These are phyloP conservation scores for Pythium grandisporangium DNA, from an alignment of 352 stramenopile genomes.

Conservation along the genomic window DNA sequence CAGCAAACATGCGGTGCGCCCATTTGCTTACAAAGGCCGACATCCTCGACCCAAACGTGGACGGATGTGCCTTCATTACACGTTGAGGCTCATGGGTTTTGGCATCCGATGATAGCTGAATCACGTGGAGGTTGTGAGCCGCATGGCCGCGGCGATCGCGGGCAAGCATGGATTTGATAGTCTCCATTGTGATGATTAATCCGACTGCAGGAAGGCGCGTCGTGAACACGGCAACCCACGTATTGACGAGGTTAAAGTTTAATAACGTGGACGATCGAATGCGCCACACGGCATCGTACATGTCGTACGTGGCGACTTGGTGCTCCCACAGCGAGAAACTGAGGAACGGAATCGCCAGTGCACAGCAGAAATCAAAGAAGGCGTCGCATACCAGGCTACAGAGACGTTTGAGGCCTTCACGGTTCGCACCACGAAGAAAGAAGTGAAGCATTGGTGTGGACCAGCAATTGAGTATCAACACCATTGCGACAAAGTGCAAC, in stretches of 20 bases:
- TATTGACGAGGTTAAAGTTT: constrained; percentile 15
- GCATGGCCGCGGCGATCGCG: too few species aligned
- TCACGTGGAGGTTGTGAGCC: too few species aligned
- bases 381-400: constrained; percentile 13
- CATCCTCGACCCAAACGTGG: too few species aligned
- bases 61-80: too few species aligned
- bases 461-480: constrained; percentile 16
- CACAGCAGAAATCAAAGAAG: constrained; percentile 18
- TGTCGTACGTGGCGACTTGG: constrained; percentile 12
- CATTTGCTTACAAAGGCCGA: too few species aligned
- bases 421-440: neutral
- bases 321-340: constrained; percentile 13
- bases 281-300: constrained; percentile 13
- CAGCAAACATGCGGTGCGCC: constrained; percentile 5
- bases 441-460: constrained; percentile 10
- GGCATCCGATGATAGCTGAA: too few species aligned
- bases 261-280: constrained; percentile 13
- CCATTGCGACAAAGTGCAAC: constrained; percentile 10
- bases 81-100: too few species aligned
- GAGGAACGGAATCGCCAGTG: constrained; percentile 15
- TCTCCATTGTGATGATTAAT: constrained; percentile 9
- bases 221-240: constrained; percentile 9
- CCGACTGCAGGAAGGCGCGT: constrained; percentile 11
- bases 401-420: constrained; percentile 10
- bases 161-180: constrained; percentile 9